A percentile compares a stretch with the other conserved stretches of the same genome.
These are phyloP conservation scores for Calonectria ilicicola DNA, from an alignment of 2,329 filamentous ascomycete species.

Conservation along the genomic window DNA sequence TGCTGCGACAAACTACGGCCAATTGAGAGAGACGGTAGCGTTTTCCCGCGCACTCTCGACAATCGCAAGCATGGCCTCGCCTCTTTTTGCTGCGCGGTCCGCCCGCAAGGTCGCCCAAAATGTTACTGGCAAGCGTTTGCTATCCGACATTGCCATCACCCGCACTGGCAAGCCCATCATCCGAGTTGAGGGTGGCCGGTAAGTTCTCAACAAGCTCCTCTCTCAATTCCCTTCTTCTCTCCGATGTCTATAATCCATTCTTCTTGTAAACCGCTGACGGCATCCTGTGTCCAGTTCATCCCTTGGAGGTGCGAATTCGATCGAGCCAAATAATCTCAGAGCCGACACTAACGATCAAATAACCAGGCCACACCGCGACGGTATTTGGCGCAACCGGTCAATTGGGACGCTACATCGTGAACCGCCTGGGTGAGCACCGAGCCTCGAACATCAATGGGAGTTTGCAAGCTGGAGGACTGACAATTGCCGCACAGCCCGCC, in stretches of 20 bases:
- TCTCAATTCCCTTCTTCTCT: background rate
- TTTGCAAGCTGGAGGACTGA: constrained; percentile 33
- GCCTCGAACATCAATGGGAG: background rate
- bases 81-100: constrained; percentile 68
- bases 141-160: constrained; percentile 92
- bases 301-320: constrained; percentile 77
- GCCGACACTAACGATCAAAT: constrained; percentile 44
- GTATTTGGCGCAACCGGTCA: constrained; percentile 98
- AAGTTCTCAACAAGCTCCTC: constrained; percentile 49
- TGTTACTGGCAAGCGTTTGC: constrained; percentile 62
- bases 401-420: constrained; percentile 96
- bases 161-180: constrained; percentile 96
- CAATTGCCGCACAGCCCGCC: constrained; percentile 70
- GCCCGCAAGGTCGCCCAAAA: constrained; percentile 60
- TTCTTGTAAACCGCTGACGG: constrained; percentile 47
- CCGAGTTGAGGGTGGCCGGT: constrained; percentile 90
- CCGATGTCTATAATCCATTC: background rate
- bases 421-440: constrained; percentile 77
- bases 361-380: constrained; percentile 89
- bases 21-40: constrained; percentile 48
- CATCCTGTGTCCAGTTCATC: constrained; percentile 73
- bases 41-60: constrained; percentile 43
- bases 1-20: constrained; percentile 38
- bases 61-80: constrained; percentile 64
- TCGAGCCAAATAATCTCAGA: constrained; percentile 20